These are phyloP conservation scores for Botrytis porri DNA, from an alignment of 2,329 filamentous ascomycete species.

Conservation along the genomic window DNA sequence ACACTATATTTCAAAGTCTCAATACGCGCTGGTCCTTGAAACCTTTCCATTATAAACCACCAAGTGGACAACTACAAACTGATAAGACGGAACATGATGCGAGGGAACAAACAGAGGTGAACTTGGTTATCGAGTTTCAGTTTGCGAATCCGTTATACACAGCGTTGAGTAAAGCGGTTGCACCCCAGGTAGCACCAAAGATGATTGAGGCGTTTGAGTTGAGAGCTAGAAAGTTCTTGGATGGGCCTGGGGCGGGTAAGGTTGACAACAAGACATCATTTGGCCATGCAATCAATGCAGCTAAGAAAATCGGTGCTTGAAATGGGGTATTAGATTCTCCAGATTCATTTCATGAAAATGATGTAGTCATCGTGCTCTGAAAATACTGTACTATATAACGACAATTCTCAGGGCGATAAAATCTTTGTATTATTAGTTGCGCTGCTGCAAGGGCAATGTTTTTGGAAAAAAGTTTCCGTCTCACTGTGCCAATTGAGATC, in stretches of 20 bases:
- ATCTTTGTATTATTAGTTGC: background rate
- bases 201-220: slow-evolving; percentile 95
- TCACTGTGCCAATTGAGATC: background rate
- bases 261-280: slow-evolving; percentile 13
- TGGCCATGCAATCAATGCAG: slow-evolving; percentile 10
- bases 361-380: background rate
- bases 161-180: slow-evolving; percentile 74
- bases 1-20: slow-evolving; percentile 63
- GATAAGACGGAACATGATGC: slow-evolving; percentile 30
- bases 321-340: background rate
- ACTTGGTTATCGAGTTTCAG: slow-evolving; percentile 73
- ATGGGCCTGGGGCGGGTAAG: slow-evolving; percentile 25
- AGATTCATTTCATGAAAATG: background rate
- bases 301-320: slow-evolving; percentile 20
- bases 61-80: slow-evolving; percentile 39
- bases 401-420: background rate
- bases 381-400: background rate
- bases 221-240: slow-evolving; percentile 62
- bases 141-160: slow-evolving; percentile 89
- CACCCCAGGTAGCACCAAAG: slow-evolving; percentile 76
- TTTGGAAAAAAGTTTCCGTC: background rate
- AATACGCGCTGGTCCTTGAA: slow-evolving; percentile 67
- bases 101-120: slow-evolving; percentile 65
- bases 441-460: background rate
- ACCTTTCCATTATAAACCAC: slow-evolving; percentile 47